Percentiles rank a stretch among this genome's conserved stretches.
phyloP scores from a whole-genome alignment of 2,329 filamentous ascomycete species.

The Aspergillus jensenii region DNA sequence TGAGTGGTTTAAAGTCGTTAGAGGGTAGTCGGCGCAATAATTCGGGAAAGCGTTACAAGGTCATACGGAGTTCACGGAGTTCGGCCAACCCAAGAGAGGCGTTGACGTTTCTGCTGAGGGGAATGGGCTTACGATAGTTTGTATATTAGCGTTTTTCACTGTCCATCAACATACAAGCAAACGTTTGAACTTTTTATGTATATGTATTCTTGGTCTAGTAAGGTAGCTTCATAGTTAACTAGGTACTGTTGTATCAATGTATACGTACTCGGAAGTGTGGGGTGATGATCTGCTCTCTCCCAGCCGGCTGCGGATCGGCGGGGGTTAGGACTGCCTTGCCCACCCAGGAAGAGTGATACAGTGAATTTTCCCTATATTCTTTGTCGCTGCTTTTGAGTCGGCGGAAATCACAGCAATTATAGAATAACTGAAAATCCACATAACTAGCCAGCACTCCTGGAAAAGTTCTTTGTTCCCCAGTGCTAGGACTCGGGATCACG shows the following conservation, averaged over 20 bases:
- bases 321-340: no score
- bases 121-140: conserved; percentile 22
- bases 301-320: not conserved
- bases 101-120: conserved; percentile 31
- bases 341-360: no score
- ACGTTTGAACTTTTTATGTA: not conserved
- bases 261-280: no score
- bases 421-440: not conserved
- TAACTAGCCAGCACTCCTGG: not conserved
- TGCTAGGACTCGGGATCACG: conserved; percentile 18
- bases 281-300: not conserved
- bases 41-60: conserved; percentile 35
- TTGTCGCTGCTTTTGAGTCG: no score
- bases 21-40: conserved; percentile 33
- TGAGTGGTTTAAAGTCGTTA: conserved; percentile 28
- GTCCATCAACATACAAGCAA: not conserved
- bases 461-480: no score
- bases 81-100: conserved; percentile 28
- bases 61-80: conserved; percentile 44
- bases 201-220: no score
- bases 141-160: conserved; percentile 6
- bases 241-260: no score
- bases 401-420: not conserved
- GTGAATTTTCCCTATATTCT: no score
- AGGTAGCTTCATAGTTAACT: no score